Percentiles rank a stretch among this genome's conserved stretches.
Evolutionary conservation across 2,329 filamentous ascomycete genomes (phyloP).

Genomic region (Arachnomyces sp.): DNA sequence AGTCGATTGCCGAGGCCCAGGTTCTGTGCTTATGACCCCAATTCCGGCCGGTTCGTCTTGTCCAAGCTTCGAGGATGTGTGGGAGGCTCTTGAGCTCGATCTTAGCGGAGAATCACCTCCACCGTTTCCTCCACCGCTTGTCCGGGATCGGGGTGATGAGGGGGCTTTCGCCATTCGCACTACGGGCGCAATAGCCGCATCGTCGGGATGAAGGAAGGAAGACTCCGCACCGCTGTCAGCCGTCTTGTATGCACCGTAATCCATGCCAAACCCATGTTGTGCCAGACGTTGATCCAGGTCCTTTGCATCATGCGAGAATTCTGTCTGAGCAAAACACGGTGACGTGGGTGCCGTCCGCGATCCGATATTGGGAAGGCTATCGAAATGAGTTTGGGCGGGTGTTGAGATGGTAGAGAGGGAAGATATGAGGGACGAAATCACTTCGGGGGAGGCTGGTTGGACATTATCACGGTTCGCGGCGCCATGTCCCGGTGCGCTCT

Average conservation of each 20-base stretch:
- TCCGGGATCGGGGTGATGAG: conserved; percentile 59
- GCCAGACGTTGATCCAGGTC: conserved; percentile 15
- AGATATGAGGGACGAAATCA: conserved; percentile 54
- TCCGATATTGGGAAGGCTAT: conserved; percentile 43
- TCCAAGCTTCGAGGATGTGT: conserved; percentile 25
- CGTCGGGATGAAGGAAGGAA: conserved; percentile 45
- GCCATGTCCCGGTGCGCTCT: conserved; percentile 14
- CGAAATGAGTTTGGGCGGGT: conserved; percentile 63
- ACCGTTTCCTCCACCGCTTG: conserved; percentile 57
- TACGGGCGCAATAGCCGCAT: conserved; percentile 59
- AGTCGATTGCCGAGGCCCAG: conserved; percentile 30
- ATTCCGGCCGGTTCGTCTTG: conserved; percentile 28
- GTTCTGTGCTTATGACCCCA: conserved; percentile 34
- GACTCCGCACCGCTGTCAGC: conserved; percentile 46
- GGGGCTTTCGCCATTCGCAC: conserved; percentile 76
- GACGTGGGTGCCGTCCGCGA: conserved; percentile 33
- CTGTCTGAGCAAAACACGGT: conserved; percentile 23
- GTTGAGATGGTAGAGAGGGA: conserved; percentile 54
- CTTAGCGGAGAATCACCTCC: conserved; percentile 31
- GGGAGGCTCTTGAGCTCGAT: conserved; percentile 31
- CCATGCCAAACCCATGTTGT: conserved; percentile 55
- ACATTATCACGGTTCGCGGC: conserved; percentile 24
- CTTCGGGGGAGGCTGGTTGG: conserved; percentile 40
- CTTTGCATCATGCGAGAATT: conserved; percentile 16
- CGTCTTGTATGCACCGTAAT: conserved; percentile 60